Conservation (phyloP, 495 filamentous ascomycete genomes). For the Penicillium lividum region DNA sequence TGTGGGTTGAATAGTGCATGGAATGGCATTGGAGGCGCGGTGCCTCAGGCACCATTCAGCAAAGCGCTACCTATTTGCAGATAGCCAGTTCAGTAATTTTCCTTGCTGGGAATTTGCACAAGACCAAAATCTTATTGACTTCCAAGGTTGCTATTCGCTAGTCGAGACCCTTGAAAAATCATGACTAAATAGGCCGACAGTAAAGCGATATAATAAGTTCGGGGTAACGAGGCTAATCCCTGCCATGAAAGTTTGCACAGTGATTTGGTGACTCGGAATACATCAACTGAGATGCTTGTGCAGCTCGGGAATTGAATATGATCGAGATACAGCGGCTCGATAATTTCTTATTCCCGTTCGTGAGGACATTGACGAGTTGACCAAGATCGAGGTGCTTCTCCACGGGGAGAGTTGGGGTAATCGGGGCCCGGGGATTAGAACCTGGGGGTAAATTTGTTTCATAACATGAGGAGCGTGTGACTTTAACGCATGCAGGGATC, state of each 20-base stretch:
- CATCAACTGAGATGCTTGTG: background rate
- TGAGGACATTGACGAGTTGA: background rate
- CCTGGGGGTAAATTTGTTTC: no score
- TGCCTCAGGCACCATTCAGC: background rate
- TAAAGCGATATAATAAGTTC: background rate
- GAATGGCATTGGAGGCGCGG: background rate
- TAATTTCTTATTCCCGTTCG: background rate
- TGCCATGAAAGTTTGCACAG: background rate
- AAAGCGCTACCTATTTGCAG: background rate
- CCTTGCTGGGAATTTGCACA: background rate
- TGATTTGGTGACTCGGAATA: slow-evolving; percentile 2
- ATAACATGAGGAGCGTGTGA: no score
- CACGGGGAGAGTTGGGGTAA: background rate
- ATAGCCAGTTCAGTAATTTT: background rate
- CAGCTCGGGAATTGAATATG: background rate
- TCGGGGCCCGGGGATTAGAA: background rate
- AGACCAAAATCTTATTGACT: background rate
- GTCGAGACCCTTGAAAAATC: background rate
- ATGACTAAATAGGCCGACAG: background rate
- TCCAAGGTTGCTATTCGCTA: background rate
- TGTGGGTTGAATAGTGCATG: background rate
- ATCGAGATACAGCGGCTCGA: background rate
- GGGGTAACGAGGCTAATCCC: background rate
- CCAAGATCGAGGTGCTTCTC: background rate
- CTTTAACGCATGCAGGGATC: no score